Evolutionary conservation across 2,329 filamentous ascomycete genomes (phyloP).

Genomic region (Colletotrichum sp.): DNA sequence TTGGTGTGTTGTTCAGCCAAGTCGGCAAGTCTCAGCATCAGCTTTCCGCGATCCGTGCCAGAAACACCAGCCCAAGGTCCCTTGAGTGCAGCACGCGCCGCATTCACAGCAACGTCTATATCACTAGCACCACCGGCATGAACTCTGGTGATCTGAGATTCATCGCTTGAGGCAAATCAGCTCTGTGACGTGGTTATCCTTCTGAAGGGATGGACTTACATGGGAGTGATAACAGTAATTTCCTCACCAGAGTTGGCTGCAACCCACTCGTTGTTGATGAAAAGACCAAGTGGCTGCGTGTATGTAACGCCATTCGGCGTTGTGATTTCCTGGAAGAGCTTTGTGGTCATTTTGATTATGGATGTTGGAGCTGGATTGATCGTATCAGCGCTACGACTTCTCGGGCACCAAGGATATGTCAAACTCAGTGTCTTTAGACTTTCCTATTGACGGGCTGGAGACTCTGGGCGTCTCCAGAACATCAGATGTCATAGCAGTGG

Average conservation of each 20-base stretch:
- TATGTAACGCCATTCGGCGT: background rate
- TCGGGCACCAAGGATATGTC: no score
- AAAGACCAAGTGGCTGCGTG: background rate
- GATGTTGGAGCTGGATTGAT: background rate
- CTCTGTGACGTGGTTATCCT: accelerated
- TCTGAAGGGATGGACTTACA: background rate
- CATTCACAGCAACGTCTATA: background rate
- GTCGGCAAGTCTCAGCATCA: background rate
- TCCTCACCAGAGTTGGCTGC: background rate
- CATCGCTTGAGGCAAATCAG: background rate
- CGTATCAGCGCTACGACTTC: background rate
- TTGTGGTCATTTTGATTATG: background rate
- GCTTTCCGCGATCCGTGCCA: background rate
- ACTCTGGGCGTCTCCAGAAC: accelerated
- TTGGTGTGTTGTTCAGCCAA: background rate
- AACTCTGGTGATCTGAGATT: background rate
- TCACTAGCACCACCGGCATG: background rate
- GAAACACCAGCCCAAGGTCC: background rate
- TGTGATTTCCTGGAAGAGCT: background rate
- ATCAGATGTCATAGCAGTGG: background rate
- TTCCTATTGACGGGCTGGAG: accelerated
- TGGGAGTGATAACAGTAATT: background rate
- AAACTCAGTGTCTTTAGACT: background rate
- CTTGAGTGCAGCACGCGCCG: background rate
- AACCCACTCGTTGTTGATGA: background rate